phyloP scores from a whole-genome alignment of 176 grass and related monocot genomes.

The Oryza meyeriana region DNA sequence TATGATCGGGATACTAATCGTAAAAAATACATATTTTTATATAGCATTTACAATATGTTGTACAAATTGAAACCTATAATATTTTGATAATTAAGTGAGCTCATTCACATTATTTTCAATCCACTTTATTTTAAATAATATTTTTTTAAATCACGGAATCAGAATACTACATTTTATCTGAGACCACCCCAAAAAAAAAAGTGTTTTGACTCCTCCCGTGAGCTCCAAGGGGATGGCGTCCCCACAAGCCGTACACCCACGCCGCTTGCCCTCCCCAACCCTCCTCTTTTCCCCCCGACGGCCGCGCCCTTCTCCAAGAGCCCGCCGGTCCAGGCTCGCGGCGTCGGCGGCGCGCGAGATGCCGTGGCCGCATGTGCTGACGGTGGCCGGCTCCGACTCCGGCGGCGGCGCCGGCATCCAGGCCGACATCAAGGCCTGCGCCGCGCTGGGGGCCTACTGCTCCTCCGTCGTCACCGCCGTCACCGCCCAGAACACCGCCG shows the following conservation, averaged over 20 bases:
- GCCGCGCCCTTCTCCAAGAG: not conserved
- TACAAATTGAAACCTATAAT: too few relatives aligned
- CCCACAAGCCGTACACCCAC: not conserved
- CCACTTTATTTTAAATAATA: too few relatives aligned
- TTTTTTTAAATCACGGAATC: too few relatives aligned
- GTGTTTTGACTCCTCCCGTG: too few relatives aligned
- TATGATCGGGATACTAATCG: too few relatives aligned
- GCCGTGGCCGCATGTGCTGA: conserved; percentile 74
- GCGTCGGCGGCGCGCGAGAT: not conserved
- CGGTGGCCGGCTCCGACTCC: conserved; percentile 86
- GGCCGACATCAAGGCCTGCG: conserved; percentile 90
- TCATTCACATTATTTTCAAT: too few relatives aligned
- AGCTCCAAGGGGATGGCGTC: not conserved
- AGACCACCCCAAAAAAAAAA: too few relatives aligned
- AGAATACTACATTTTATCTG: too few relatives aligned
- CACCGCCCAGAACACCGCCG: conserved; percentile 92
- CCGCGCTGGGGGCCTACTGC: conserved; percentile 82
- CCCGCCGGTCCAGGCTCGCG: conserved; percentile 1
- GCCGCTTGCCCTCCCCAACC: not conserved
- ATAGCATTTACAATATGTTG: too few relatives aligned
- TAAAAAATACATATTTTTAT: too few relatives aligned
- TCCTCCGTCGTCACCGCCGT: conserved; percentile 85
- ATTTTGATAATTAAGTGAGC: too few relatives aligned
- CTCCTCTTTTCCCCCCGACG: not conserved
- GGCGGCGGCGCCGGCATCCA: conserved; percentile 83